Evolutionary conservation across 2,329 filamentous ascomycete genomes (phyloP).

Genomic region (Sordariomycetes sp.): DNA sequence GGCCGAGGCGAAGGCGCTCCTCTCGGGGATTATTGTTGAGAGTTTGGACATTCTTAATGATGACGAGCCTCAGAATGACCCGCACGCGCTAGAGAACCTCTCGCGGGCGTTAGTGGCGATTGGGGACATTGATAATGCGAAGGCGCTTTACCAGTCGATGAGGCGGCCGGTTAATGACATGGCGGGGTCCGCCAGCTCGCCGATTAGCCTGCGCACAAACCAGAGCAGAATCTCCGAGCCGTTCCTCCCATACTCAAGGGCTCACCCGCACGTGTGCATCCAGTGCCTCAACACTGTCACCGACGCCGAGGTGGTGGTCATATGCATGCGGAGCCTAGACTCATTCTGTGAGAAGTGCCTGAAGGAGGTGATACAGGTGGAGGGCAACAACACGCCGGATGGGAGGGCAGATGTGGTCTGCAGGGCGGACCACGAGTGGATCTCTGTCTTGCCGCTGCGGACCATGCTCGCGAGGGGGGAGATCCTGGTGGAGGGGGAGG

Average conservation of each 20-base stretch:
- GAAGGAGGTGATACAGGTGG: slow-evolving; percentile 11
- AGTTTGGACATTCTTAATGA: slow-evolving; percentile 24
- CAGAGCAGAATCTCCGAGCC: slow-evolving; percentile 14
- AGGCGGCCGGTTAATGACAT: slow-evolving; percentile 16
- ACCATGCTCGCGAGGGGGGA: slow-evolving; percentile 21
- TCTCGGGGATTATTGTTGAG: slow-evolving; percentile 19
- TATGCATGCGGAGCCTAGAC: slow-evolving; percentile 25
- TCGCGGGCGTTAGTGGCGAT: slow-evolving; percentile 23
- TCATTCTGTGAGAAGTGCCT: slow-evolving; percentile 22
- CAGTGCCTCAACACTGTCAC: slow-evolving; percentile 22
- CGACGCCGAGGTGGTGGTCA: slow-evolving; percentile 15
- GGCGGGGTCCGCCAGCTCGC: slow-evolving; percentile 13
- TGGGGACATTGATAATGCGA: slow-evolving; percentile 20
- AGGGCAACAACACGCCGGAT: slow-evolving; percentile 16
- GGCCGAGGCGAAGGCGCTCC: slow-evolving; percentile 14
- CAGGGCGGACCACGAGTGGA: slow-evolving; percentile 23
- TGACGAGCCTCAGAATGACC: slow-evolving; percentile 25
- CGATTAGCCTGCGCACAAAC: slow-evolving; percentile 13
- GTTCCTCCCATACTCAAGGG: slow-evolving; percentile 21
- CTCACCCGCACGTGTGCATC: slow-evolving; percentile 19
- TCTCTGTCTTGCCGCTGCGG: slow-evolving; percentile 21
- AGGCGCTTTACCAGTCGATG: slow-evolving; percentile 23
- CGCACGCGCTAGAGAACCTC: slow-evolving; percentile 26
- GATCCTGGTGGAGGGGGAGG: slow-evolving; percentile 18
- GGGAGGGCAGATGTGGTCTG: slow-evolving; percentile 17